Evolutionary conservation across 371 early-diverging fungal species (phyloP), one percentile per base, ranked within the genome.

Genomic region (Mucor velutinosus): DNA sequence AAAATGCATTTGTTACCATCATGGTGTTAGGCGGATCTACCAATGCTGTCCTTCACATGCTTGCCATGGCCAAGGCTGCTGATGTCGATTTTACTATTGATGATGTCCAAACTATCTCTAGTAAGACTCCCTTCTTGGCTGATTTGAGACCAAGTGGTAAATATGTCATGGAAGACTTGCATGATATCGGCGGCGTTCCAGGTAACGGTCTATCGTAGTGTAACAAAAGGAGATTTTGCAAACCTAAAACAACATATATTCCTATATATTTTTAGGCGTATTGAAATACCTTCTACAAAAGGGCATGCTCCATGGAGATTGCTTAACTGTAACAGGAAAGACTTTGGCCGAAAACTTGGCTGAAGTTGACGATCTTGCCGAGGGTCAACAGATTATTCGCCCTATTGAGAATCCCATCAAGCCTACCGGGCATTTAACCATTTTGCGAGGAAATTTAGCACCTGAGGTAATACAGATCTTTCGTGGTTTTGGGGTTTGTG

Each of bases 21-120:
- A 96, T 96, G 89, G 94, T 92, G 45, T 82, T 97, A 37, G 98
- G 98, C 73, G 98, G 97, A 7, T 96, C 97, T 14, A 98, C 98
- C 41, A 98, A 98, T 73, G 97, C 93, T 23, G 97, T 97, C 4
- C 89, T 98, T 59, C 98, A 98, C 70, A 79, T 98, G 79, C 85
- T 97, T 58, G 98, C 98, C 32, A 94, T 98, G 70, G 95, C 98
- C 23, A 88, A 93, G 30, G 84, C 95, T 30, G 87, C 92, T 30
- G 90, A 86, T 60, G 87, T 97, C 66, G 75, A 83, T 14, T 80
- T 98, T 64, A 92, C 90, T 11, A 76, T 97, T 65, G 94, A 96
- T 60, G 98, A 98, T 67, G 95, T 97, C 87, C 96, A 97, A 78
- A 77, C 67, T 29, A 86, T 93, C 73, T 94, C 94, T 75, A 92